Evolutionary conservation across 2,329 filamentous ascomycete species (phyloP), one percentile per base, ranked within the genome.

Genomic region (Rhynchosporium secalis): DNA sequence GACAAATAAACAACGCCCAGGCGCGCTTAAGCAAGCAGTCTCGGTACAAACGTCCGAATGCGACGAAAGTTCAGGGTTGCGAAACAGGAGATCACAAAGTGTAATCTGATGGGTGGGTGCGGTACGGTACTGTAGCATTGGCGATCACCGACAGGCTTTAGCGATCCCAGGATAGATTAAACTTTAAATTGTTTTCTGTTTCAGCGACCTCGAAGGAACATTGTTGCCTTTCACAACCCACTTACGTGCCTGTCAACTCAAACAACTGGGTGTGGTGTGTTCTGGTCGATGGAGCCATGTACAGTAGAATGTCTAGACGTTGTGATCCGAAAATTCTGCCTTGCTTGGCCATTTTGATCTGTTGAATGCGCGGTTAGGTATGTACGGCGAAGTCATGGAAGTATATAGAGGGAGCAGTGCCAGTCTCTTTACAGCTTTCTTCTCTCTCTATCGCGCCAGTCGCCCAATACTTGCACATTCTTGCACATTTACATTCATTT

Each of bases 401-500:
- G 41, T 56, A 56, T 29, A 56, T 56, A 56, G 29, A 29, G 38
- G 29, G 4, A 45, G 54, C 29, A 31, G 29, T 46, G n/a, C 41
- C 54, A 40, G 10, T 33, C 33, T 36, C 29, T 56, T 45, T 13
- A 26, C 5, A 31, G 3, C 26, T 33, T 20, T 47, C 12, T 33
- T 33, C 13, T 47, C 55, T 59, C 59, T 41, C 15, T 54, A 63
- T 60, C 64, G 64, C 61, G 64, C 64, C 48, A 65, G 64, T 65
- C 64, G 61, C 64, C 58, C 58, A 52, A 47, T 60, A 51, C 60
- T 61, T 59, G 52, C 29, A 57, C 61, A 59, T 63, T 62, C 61
- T 60, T 57, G 36, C 46, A 61, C 12, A 48, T 59, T 61, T 47
- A 59, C 61, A 48, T 63, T 65, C 64, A 45, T 63, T 63, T 65